phyloP scores from a whole-genome alignment of 139 green algal species.

The Haematococcus lacustris region DNA sequence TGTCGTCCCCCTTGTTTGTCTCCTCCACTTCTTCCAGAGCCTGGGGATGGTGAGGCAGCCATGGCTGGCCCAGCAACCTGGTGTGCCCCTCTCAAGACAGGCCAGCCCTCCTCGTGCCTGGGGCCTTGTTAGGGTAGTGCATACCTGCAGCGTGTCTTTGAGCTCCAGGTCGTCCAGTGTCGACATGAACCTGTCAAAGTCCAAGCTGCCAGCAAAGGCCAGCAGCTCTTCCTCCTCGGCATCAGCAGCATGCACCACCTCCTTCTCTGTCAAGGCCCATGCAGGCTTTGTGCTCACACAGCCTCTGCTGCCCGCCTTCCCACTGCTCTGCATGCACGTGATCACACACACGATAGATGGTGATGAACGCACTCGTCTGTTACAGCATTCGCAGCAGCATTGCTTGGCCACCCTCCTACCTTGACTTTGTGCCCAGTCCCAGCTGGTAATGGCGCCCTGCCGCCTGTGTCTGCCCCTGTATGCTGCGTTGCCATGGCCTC shows the following conservation, averaged over 20 bases:
- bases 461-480: no score
- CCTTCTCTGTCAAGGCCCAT: conserved; percentile 8
- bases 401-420: no score
- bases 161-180: conserved; percentile 18
- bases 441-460: no score
- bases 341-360: background rate
- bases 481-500: no score
- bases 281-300: conserved; percentile 3
- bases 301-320: background rate
- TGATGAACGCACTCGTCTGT: no score
- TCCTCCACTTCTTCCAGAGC: conserved; percentile 5
- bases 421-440: no score
- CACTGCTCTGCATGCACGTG: background rate
- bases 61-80: background rate
- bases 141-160: conserved; percentile 4
- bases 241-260: conserved; percentile 2
- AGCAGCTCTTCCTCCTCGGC: conserved; percentile 22
- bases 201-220: conserved; percentile 9
- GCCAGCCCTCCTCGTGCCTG: no score
- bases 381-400: no score
- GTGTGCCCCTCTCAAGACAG: background rate
- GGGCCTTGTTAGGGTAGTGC: no score
- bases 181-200: conserved; percentile 19
- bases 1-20: conserved; percentile 6
- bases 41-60: background rate